Base-by-base conservation (phyloP, 148 eudicot species). In the Agrostemma githago region DNA sequence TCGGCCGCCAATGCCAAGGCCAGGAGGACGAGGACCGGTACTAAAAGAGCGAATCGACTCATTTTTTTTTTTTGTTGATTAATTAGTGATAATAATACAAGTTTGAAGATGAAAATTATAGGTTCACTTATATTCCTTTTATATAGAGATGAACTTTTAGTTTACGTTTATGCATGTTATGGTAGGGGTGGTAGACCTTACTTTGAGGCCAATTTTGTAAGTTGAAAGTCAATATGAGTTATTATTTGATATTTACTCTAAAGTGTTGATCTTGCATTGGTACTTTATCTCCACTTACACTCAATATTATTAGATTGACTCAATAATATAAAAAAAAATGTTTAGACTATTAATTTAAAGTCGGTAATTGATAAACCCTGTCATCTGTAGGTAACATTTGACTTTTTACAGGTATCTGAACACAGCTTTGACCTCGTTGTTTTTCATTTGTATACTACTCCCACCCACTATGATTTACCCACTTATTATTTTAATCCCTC, bases 1-100 rank as follows among this genome's bases (percentile, higher is more conserved):
- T 67, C 72, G 8, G 60, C 78, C 9, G 46, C 78, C 9, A 76
- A 42, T 41, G 73, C 60, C 1, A 57, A 68, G 73, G 46, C 78
- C 1, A 68, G 17, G 42, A 76, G 14, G 11, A 75, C 64, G 58
- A 68, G 34, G 57, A 59, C 8, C 4, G 42, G 8, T 8, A 76
- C 73, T 2, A 21, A 5, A 4, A 51, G 1, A 8, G 56, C 56
- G 56, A 37, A 56, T 6, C 67, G 57, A 7, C 68, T 76, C 78
- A 76, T 75, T 5, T 68, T 66, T 51, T 51, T 51, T 26, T 51
- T n/a, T 12, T 9, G 21, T 58, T 41, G 54, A 54, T 19, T 40
- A 19, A 8, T 66, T 26, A 26, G 34, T 48, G 54, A 48, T 48
- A 8, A 3, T 10, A 51, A 3, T 3, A 51, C 3, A 51, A 48